Conservation (phyloP, 495 filamentous ascomycete species). For the Aspergillus taichungensis region DNA sequence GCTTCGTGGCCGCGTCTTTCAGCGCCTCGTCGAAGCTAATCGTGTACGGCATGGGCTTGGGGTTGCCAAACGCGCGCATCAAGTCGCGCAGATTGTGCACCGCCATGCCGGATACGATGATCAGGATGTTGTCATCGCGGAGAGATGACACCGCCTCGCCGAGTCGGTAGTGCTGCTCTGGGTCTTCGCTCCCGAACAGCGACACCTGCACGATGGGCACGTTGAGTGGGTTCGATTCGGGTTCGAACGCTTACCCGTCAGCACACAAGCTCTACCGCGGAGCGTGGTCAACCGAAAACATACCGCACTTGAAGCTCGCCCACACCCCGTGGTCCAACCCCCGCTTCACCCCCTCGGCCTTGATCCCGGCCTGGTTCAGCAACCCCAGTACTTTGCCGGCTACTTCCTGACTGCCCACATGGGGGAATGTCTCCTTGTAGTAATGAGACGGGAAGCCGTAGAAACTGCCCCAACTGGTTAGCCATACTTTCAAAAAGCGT, state of each 20-base stretch:
- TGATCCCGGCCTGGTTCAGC: constrained; percentile 52
- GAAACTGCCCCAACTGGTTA: constrained; percentile 41
- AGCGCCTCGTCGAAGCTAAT: constrained; percentile 70
- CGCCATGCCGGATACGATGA: constrained; percentile 78
- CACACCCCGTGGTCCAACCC: constrained; percentile 80
- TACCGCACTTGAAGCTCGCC: constrained; percentile 58
- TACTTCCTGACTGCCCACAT: constrained; percentile 55
- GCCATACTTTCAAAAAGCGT: background rate
- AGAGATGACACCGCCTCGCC: constrained; percentile 60
- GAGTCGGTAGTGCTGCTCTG: constrained; percentile 59
- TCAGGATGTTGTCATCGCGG: constrained; percentile 62
- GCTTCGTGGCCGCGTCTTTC: constrained; percentile 53
- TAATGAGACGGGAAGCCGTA: constrained; percentile 66
- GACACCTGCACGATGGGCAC: constrained; percentile 78
- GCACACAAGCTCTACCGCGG: constrained; percentile 2
- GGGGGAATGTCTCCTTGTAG: constrained; percentile 57
- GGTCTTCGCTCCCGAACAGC: constrained; percentile 60
- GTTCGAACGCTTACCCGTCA: constrained; percentile 47
- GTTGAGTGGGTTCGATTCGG: constrained; percentile 62
- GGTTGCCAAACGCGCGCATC: constrained; percentile 34
- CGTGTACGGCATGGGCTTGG: constrained; percentile 53
- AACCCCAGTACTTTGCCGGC: constrained; percentile 56
- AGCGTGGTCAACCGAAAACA: constrained; percentile 17
- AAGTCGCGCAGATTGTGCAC: constrained; percentile 77
- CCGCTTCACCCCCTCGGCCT: constrained; percentile 52